phyloP scores from a whole-genome alignment of 73 alveolate genomes.

The Durusdinium trenchii region DNA sequence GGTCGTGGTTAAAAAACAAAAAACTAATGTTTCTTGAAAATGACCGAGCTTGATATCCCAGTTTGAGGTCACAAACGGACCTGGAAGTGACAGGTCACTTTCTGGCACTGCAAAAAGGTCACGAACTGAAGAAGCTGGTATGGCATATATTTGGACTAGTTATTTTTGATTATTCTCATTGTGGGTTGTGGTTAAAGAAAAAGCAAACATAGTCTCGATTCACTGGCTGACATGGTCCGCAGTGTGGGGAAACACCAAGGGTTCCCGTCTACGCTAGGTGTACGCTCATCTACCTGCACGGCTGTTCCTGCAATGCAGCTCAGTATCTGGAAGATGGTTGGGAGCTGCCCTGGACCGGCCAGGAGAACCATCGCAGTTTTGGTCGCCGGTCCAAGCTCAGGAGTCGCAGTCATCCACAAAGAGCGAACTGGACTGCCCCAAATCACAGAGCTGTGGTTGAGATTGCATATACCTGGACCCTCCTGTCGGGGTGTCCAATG shows the following conservation, averaged over 20 bases:
- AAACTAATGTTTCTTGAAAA: too few relatives aligned
- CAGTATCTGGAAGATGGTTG: slow-evolving; percentile 93
- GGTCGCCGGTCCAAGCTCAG: too few relatives aligned
- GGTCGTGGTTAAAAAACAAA: background rate
- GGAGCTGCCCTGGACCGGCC: slow-evolving; percentile 82
- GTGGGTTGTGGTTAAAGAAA: background rate
- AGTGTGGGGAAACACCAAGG: background rate
- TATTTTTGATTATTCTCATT: background rate
- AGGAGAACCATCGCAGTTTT: background rate
- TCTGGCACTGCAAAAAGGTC: too few relatives aligned
- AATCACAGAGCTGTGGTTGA: too few relatives aligned
- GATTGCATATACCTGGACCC: too few relatives aligned
- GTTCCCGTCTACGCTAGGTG: background rate
- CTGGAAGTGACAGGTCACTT: background rate
- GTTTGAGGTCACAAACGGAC: too few relatives aligned
- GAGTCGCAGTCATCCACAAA: too few relatives aligned
- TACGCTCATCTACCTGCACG: slow-evolving; percentile 77
- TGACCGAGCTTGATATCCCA: too few relatives aligned
- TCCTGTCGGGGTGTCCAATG: too few relatives aligned
- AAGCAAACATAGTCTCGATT: background rate
- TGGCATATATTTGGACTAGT: background rate
- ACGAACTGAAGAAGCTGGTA: too few relatives aligned
- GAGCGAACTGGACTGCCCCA: too few relatives aligned
- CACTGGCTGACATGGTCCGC: background rate
- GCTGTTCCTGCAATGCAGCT: slow-evolving; percentile 79